Evolutionary conservation across 306 rosid species (phyloP).

Genomic region (Dryas octopetala): DNA sequence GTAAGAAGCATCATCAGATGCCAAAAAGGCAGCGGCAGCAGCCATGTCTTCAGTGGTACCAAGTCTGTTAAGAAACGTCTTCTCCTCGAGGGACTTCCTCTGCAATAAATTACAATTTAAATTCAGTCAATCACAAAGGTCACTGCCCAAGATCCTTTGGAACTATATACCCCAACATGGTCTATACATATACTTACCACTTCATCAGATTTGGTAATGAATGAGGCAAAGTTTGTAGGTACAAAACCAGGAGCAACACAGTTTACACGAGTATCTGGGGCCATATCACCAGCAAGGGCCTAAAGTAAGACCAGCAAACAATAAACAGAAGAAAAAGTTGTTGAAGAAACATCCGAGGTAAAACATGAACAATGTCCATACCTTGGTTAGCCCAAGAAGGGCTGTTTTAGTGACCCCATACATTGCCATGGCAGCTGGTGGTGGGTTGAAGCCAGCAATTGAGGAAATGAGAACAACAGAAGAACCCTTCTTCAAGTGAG

Average conservation of each 20-base stretch:
- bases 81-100: slow-evolving; percentile 59
- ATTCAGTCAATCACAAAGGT: not conserved
- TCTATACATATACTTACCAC: slow-evolving; percentile 38
- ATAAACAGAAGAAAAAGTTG: slow-evolving; percentile 23
- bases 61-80: slow-evolving; percentile 70
- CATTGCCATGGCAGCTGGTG: slow-evolving; percentile 71
- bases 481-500: slow-evolving; percentile 75
- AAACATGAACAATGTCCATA: slow-evolving; percentile 23
- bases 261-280: slow-evolving; percentile 81
- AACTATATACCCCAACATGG: not conserved
- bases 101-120: slow-evolving; percentile 33
- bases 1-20: slow-evolving; percentile 89
- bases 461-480: slow-evolving; percentile 86
- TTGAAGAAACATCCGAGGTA: slow-evolving; percentile 8
- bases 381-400: slow-evolving; percentile 92
- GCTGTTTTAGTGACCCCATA: slow-evolving; percentile 99
- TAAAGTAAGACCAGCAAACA: slow-evolving; percentile 30
- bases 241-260: slow-evolving; percentile 97
- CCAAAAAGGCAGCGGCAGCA: slow-evolving; percentile 82
- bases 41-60: slow-evolving; percentile 94
- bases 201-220: slow-evolving; percentile 42
- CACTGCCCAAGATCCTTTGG: not conserved
- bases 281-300: slow-evolving; percentile 91
- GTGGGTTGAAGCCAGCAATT: slow-evolving; percentile 70
- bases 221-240: slow-evolving; percentile 83